Evolutionary conservation across 805 yeast species (phyloP), one percentile per base, ranked within the genome.

Genomic region (Starmerella stigmatis): DNA sequence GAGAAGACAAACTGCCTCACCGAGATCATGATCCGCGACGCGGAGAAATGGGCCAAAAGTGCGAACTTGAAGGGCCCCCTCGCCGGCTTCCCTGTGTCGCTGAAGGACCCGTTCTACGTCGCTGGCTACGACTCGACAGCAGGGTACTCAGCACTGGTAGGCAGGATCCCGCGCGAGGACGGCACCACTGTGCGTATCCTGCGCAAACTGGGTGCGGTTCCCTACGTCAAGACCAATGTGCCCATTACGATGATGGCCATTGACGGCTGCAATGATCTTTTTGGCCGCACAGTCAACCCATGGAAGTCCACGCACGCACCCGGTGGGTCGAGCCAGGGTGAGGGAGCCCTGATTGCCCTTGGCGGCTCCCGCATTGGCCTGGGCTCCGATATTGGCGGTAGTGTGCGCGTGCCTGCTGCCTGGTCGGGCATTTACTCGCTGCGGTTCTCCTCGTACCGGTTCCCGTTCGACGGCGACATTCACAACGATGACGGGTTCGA

Each of bases 11-110:
- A 76, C 50, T 71, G 76, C 56, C 67, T 75, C 26, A 69, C 79
- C 62, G 81, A 78, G 47, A 68, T 82, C 45, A 67, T 81, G 61
- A 71, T 79, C 53, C 70, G 74, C 34, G 83, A 78, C 50, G 88
- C 81, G n/a, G 74, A 71, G 55, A 65, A 77, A 50, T 84, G 79
- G 64, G 75, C 74, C 1, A 68, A 70, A 51, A 60, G 66, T 15
- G 65, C 67, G 40, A 67, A 73, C 43, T 77, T 77, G n/a, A 62
- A 71, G 46, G 78, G 78, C 37, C 78, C 80, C 0, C 64, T 78
- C 44, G 81, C 79, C 35, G 83, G 84, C 2, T 60, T 78, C 51
- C 82, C 83, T 5, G 64, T 78, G 41, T 75, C 82, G 1, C 60
- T 78, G 44, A 78, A 78, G 57, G 84, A 78, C 52, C 77, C 78